Evolutionary conservation across 1,139 yeast genomes (phyloP), one percentile per base, ranked within the genome.

Genomic region (Scheffersomyces quercinus): DNA sequence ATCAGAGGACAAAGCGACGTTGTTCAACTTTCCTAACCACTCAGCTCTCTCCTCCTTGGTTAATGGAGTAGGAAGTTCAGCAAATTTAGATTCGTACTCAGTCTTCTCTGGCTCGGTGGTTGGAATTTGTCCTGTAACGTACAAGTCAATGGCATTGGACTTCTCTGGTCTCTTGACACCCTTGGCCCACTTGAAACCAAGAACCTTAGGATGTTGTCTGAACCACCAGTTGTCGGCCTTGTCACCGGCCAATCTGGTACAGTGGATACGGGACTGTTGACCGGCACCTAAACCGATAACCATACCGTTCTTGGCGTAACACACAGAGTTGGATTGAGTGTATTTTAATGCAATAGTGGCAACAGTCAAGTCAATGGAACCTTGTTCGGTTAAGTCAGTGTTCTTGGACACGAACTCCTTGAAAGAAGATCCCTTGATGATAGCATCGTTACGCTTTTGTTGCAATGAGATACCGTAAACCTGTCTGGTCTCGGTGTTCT

Each of bases 191-290:
- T 91, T 82, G 81, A 93, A 86, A 20, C 77, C 95, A 47, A 93
- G 75, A 15, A 93, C 99, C 65, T 77, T 82, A 57, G 98, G 98
- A 69, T 93, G 98, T 70, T 93, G 98, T 78, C 99, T 87, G 64
- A 93, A 80, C 99, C 99, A 93, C 98, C 98, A 93, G 80, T 89
- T 90, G 70, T 93, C 97, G 53, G 98, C 97, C 79, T 93, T 93
- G 63, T 93, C 99, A 65, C 99, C 99, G 41, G 99, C 99, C 58
- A 93, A 81, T 75, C 99, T 85, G 44, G 99, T 93, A 77, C 99
- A 93, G 77, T 93, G 99, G 63, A 93, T 93, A 76, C 99, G 87
- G 41, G 97, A 89, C 76, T 93, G 99, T 78, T 93, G 99, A 57
- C 99, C 99, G 48, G 99, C 99, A 62, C 99, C 99, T 60, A 93